These are phyloP conservation scores for Fusarium fujikuroi DNA, from an alignment of 2,329 filamentous ascomycete genomes.

Conservation along the genomic window DNA sequence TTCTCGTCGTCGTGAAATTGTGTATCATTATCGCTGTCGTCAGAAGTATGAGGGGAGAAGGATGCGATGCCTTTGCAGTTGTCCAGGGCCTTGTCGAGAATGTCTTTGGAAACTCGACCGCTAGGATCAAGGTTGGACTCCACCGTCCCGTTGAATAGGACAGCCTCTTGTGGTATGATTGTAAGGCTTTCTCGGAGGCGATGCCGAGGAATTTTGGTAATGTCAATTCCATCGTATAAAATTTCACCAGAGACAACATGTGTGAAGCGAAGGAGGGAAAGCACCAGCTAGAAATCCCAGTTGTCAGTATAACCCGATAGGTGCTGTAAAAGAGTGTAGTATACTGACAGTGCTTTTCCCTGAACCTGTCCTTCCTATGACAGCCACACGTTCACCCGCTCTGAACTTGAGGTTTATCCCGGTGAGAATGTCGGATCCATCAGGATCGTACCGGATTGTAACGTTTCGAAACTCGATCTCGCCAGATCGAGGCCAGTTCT, in stretches of 20 bases:
- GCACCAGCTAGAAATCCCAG: slow-evolving; percentile 52
- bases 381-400: slow-evolving; percentile 79
- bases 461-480: slow-evolving; percentile 63
- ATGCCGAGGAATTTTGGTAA: slow-evolving; percentile 61
- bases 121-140: slow-evolving; percentile 73
- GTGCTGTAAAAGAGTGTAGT: not conserved
- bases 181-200: slow-evolving; percentile 65
- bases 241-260: slow-evolving; percentile 63
- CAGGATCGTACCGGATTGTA: slow-evolving; percentile 59
- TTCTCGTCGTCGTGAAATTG: slow-evolving; percentile 24
- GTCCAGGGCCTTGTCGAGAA: slow-evolving; percentile 68
- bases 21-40: slow-evolving; percentile 45
- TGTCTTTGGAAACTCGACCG: slow-evolving; percentile 61
- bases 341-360: slow-evolving; percentile 80
- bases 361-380: slow-evolving; percentile 83
- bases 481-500: slow-evolving; percentile 58
- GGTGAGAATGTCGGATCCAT: slow-evolving; percentile 61
- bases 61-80: slow-evolving; percentile 70
- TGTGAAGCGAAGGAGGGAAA: slow-evolving; percentile 66
- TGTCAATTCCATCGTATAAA: slow-evolving; percentile 65
- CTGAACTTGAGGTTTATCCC: slow-evolving; percentile 62
- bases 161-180: slow-evolving; percentile 69
- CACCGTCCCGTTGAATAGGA: slow-evolving; percentile 65
- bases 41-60: slow-evolving; percentile 55
- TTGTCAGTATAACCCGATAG: slow-evolving; percentile 7